phyloP scores from a whole-genome alignment of 306 rosid genomes.

The Gleditsia sinensis region DNA sequence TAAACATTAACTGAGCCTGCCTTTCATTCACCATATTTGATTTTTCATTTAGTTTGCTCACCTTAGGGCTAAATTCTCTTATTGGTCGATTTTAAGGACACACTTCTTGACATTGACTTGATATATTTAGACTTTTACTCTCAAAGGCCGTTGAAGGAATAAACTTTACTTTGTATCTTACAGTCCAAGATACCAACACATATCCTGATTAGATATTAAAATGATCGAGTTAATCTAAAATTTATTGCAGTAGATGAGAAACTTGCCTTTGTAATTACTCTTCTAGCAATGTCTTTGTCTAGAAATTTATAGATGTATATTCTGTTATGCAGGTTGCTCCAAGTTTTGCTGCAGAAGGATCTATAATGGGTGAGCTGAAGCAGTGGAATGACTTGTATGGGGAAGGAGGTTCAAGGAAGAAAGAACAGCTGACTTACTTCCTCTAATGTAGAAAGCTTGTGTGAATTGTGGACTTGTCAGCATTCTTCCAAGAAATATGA shows the following conservation, averaged over 20 bases:
- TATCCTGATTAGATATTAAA: neutral
- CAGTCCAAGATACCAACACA: neutral
- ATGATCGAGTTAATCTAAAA: neutral
- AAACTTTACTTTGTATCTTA: neutral
- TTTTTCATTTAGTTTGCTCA: too few relatives aligned
- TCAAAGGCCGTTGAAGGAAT: too few relatives aligned
- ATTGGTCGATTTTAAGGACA: too few relatives aligned
- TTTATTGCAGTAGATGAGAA: neutral
- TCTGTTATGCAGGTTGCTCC: constrained; percentile 59
- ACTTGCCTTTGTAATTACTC: neutral
- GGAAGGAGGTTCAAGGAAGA: constrained; percentile 87
- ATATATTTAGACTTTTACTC: too few relatives aligned
- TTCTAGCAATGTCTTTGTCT: neutral
- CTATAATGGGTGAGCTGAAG: constrained; percentile 69
- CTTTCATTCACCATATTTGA: neutral
- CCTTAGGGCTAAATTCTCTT: too few relatives aligned
- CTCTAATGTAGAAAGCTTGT: constrained; percentile 38
- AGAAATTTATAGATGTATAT: too few relatives aligned
- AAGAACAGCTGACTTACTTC: constrained; percentile 73
- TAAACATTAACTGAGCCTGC: neutral
- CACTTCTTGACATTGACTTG: too few relatives aligned
- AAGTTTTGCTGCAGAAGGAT: constrained; percentile 76
- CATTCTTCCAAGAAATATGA: constrained; percentile 7
- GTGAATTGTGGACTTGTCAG: constrained; percentile 14
- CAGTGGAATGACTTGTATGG: constrained; percentile 83